These are phyloP conservation scores for Prunus campanulata DNA, from an alignment of 306 rosid species.

Conservation along the genomic window DNA sequence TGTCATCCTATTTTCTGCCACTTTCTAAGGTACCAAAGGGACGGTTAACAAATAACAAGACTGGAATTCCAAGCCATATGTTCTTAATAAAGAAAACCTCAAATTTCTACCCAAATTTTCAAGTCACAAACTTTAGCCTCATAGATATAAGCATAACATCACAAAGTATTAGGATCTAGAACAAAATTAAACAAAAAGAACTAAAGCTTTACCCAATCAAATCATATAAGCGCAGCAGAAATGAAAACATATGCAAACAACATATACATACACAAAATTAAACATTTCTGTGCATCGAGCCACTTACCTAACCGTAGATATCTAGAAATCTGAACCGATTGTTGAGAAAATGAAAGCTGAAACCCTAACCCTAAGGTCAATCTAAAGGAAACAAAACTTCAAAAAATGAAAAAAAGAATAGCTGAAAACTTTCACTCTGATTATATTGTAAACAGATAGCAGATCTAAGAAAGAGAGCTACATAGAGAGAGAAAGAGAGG, in stretches of 20 bases:
- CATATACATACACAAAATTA: neutral
- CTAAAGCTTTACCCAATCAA: neutral
- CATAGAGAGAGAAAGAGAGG: neutral
- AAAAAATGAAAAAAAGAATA: neutral
- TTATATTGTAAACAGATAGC: too few relatives aligned
- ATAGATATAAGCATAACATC: neutral
- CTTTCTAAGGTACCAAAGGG: neutral
- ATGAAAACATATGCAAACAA: neutral
- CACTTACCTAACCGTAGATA: constrained; percentile 26
- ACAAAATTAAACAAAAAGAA: neutral
- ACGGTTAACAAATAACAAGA: neutral
- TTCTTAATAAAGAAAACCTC: neutral
- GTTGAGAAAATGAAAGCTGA: neutral
- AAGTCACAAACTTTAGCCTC: neutral
- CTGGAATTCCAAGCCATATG: neutral
- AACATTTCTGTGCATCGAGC: neutral
- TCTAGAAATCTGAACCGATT: neutral
- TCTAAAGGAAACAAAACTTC: neutral
- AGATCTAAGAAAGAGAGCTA: neutral
- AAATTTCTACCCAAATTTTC: constrained; percentile 1
- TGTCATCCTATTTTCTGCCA: neutral
- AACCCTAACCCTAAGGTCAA: constrained; percentile 10
- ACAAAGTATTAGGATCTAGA: neutral
- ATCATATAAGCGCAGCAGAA: neutral
- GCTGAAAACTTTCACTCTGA: neutral